These are phyloP conservation scores for Uncinocarpus reesii DNA, from an alignment of 2,329 filamentous ascomycete species.

Conservation along the genomic window DNA sequence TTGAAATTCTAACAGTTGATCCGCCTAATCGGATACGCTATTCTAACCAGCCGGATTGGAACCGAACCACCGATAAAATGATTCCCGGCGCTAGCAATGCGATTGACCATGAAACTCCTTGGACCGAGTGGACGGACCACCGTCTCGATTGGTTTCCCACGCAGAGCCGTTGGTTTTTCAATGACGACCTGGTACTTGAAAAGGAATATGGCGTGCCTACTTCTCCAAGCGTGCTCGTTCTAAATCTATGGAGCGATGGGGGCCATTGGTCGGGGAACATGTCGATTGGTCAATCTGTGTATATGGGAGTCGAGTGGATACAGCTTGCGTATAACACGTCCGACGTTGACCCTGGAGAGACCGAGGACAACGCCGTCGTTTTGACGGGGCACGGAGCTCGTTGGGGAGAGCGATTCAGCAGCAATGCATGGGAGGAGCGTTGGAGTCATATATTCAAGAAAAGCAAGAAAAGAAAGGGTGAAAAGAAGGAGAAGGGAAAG, in stretches of 20 bases:
- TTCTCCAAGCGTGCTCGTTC: constrained; percentile 28
- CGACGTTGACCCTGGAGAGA: neutral
- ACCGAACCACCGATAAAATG: constrained; percentile 24
- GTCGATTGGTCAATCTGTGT: constrained; percentile 28
- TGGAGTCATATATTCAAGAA: neutral
- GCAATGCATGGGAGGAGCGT: neutral
- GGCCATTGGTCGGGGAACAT: constrained; percentile 36
- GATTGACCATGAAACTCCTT: constrained; percentile 26
- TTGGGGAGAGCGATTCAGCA: constrained; percentile 2
- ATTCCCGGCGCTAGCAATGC: constrained; percentile 29
- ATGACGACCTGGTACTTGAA: constrained; percentile 24
- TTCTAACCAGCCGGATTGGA: constrained; percentile 36
- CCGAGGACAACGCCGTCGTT: neutral
- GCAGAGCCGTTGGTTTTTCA: constrained; percentile 31
- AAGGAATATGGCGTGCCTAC: constrained; percentile 31
- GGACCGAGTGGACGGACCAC: constrained; percentile 35
- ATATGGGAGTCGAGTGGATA: constrained; percentile 35
- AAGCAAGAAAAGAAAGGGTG: neutral
- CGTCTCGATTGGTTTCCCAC: constrained; percentile 34
- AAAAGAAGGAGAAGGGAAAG: neutral
- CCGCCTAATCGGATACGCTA: constrained; percentile 35
- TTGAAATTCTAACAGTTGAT: constrained; percentile 45
- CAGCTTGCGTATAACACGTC: constrained; percentile 32
- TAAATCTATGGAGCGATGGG: constrained; percentile 39
- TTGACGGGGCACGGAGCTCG: neutral